Evolutionary conservation across 169 alveolate species (phyloP).

Genomic region (Plasmodium vinckei): DNA sequence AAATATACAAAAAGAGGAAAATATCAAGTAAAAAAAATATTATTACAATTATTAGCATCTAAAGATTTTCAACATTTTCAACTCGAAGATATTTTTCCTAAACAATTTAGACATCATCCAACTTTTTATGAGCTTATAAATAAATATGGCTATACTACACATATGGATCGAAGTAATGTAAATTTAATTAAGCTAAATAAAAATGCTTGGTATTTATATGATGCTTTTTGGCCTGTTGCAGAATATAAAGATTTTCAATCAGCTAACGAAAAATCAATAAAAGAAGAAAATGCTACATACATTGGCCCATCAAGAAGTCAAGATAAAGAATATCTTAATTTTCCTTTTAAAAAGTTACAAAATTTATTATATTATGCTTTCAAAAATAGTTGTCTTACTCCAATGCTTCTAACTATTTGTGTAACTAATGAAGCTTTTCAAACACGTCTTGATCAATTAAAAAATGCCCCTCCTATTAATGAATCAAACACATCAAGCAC

Average conservation of each 20-base stretch:
- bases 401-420: slow-evolving; percentile 19
- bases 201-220: slow-evolving; percentile 54
- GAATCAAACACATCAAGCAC: no score
- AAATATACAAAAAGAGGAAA: slow-evolving; percentile 63
- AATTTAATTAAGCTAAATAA: slow-evolving; percentile 49
- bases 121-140: slow-evolving; percentile 32
- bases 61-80: slow-evolving; percentile 66
- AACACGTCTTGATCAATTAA: background rate
- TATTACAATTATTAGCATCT: slow-evolving; percentile 59
- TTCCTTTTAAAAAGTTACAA: slow-evolving; percentile 34
- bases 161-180: slow-evolving; percentile 47
- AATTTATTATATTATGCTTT: slow-evolving; percentile 25
- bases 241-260: slow-evolving; percentile 54
- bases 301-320: slow-evolving; percentile 60
- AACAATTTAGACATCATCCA: slow-evolving; percentile 59
- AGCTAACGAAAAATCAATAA: slow-evolving; percentile 53
- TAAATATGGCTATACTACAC: slow-evolving; percentile 47
- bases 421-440: slow-evolving; percentile 38
- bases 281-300: slow-evolving; percentile 54
- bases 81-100: slow-evolving; percentile 49
- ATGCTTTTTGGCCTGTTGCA: slow-evolving; percentile 64
- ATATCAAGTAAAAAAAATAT: slow-evolving; percentile 35
- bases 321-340: slow-evolving; percentile 44
- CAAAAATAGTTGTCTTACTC: slow-evolving; percentile 54
- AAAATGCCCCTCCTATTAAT: background rate